A percentile compares a stretch with the other conserved stretches of the same genome.
Evolutionary conservation across 495 filamentous ascomycete genomes (phyloP).

Genomic region (Lepidopterella palustris): DNA sequence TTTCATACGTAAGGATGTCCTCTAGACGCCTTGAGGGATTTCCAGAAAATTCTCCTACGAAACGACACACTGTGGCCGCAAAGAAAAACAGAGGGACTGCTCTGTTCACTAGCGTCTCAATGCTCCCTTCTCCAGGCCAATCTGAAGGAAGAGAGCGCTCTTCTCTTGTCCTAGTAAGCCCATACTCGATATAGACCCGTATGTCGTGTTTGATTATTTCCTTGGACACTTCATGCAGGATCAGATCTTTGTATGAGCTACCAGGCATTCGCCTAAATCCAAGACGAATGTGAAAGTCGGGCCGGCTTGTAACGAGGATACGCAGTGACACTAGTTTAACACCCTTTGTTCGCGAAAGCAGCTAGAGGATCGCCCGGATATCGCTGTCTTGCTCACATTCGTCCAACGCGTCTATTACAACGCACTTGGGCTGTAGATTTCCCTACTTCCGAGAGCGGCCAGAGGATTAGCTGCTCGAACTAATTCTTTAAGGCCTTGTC

Average conservation of each 20-base stretch:
- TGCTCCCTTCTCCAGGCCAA: slow-evolving; percentile 39
- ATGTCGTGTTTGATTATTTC: slow-evolving; percentile 33
- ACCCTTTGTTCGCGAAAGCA: slow-evolving; percentile 21
- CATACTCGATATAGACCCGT: slow-evolving; percentile 23
- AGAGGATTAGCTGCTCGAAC: slow-evolving; percentile 6
- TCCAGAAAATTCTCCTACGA: not conserved
- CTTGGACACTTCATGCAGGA: slow-evolving; percentile 31
- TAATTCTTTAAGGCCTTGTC: slow-evolving; percentile 17
- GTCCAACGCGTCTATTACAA: slow-evolving; percentile 32
- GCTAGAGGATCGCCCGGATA: slow-evolving; percentile 19
- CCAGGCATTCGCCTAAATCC: slow-evolving; percentile 8
- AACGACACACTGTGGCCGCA: not conserved
- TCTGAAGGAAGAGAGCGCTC: slow-evolving; percentile 2
- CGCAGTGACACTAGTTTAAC: slow-evolving; percentile 16
- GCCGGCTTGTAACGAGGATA: slow-evolving; percentile 34
- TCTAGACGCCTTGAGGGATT: slow-evolving; percentile 9
- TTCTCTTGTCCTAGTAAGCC: slow-evolving; percentile 4
- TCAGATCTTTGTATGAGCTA: slow-evolving; percentile 10
- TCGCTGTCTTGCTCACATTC: slow-evolving; percentile 26
- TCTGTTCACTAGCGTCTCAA: slow-evolving; percentile 33
- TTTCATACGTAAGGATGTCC: slow-evolving; percentile 10
- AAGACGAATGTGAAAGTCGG: slow-evolving; percentile 25
- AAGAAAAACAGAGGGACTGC: slow-evolving; percentile 32
- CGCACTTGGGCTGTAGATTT: not conserved
- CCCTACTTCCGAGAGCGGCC: slow-evolving; percentile 7